Conservation (phyloP, 352 stramenopile genomes). For the Aphanomyces stellatus region DNA sequence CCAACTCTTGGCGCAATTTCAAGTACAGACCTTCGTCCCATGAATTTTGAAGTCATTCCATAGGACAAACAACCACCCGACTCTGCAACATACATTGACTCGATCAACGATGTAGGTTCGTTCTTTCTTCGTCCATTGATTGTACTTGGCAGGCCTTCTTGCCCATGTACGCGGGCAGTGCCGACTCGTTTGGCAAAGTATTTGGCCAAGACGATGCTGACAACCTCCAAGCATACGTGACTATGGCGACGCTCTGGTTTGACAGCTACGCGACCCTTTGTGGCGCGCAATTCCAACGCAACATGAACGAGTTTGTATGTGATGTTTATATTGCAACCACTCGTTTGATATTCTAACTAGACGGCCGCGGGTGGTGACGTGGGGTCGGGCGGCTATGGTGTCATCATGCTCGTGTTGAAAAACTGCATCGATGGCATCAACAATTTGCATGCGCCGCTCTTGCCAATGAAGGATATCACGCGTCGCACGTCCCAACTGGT, state of each 20-base stretch:
- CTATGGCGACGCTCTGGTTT: conserved; percentile 6
- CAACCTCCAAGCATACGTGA: not conserved
- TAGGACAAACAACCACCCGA: not conserved
- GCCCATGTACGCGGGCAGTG: not conserved
- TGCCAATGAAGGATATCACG: conserved; percentile 48
- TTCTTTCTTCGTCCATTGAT: not conserved
- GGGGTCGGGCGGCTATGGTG: conserved; percentile 41
- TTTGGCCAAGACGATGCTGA: conserved; percentile 5
- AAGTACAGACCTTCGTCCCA: conserved; percentile 24
- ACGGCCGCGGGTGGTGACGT: not conserved
- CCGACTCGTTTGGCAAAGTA: not conserved
- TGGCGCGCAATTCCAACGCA: conserved; percentile 2
- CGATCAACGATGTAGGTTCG: conserved; percentile 21
- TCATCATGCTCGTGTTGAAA: conserved; percentile 78
- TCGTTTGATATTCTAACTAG: not conserved
- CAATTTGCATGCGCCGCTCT: not conserved
- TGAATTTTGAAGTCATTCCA: not conserved
- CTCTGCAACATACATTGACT: conserved; percentile 20
- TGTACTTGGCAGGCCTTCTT: conserved; percentile 1
- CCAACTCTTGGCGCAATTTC: conserved; percentile 36
- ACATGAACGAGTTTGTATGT: conserved; percentile 28
- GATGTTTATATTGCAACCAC: conserved; percentile 3
- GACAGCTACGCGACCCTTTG: conserved; percentile 12
- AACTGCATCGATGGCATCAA: conserved; percentile 36
- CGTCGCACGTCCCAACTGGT: conserved; percentile 43